Conservation (phyloP, 306 rosid genomes). For the Rubus parviflorus region DNA sequence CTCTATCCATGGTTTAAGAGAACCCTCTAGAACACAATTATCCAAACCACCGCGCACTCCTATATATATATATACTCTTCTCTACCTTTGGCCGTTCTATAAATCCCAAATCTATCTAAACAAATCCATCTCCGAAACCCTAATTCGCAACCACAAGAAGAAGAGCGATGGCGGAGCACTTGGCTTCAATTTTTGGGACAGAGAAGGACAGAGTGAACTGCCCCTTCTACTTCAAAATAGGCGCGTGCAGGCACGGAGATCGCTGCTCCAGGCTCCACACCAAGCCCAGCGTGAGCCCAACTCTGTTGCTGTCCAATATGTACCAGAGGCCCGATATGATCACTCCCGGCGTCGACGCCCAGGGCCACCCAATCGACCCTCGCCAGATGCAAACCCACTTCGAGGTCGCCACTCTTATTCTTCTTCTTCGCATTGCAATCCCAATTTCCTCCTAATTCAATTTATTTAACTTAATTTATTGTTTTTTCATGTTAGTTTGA, state of each 20-base stretch:
- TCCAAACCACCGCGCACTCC: background rate
- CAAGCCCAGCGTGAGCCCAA: slow-evolving; percentile 71
- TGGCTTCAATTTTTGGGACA: slow-evolving; percentile 73
- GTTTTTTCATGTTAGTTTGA: no score
- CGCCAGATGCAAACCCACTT: slow-evolving; percentile 57
- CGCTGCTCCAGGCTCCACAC: slow-evolving; percentile 71
- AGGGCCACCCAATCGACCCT: slow-evolving; percentile 61
- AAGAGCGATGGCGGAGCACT: slow-evolving; percentile 59
- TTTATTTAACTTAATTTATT: no score
- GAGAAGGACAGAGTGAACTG: slow-evolving; percentile 80
- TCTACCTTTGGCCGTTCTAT: background rate
- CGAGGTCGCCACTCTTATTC: slow-evolving; percentile 34
- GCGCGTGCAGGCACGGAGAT: slow-evolving; percentile 79
- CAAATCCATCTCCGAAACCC: background rate
- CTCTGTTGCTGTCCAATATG: slow-evolving; percentile 66
- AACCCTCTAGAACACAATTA: background rate
- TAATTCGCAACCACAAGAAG: background rate
- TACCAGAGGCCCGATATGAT: slow-evolving; percentile 80
- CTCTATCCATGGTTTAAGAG: background rate
- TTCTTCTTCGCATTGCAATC: background rate
- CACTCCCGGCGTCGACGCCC: slow-evolving; percentile 64
- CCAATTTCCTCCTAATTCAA: background rate
- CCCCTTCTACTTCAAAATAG: slow-evolving; percentile 79
- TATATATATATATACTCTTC: background rate
- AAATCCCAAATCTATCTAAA: background rate